Percentiles rank a stretch among this genome's conserved stretches.
phyloP scores from a whole-genome alignment of 148 eudicot genomes.

The Nepenthes mirabilis region DNA sequence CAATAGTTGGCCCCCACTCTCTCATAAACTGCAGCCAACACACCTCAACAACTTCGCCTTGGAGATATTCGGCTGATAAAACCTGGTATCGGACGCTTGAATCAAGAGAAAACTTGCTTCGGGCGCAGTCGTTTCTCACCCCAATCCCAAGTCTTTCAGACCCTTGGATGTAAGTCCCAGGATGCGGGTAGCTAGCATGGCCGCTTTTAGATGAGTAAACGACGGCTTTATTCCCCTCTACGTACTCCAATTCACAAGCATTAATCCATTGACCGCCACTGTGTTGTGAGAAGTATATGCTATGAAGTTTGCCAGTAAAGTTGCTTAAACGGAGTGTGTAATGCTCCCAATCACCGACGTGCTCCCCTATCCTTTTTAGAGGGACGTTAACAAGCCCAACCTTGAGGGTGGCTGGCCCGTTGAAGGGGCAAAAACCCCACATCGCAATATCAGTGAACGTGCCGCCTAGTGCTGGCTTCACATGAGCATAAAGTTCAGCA shows the following conservation, averaged over 20 bases:
- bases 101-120: conserved; percentile 43
- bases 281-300: conserved; percentile 79
- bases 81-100: conserved; percentile 52
- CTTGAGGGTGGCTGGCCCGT: conserved; percentile 75
- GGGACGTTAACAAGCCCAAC: conserved; percentile 35
- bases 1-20: conserved; percentile 68
- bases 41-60: conserved; percentile 44
- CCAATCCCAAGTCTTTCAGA: conserved; percentile 65
- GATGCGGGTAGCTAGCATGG: conserved; percentile 72
- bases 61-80: conserved; percentile 76
- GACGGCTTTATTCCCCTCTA: conserved; percentile 55
- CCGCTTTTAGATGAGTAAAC: conserved; percentile 67
- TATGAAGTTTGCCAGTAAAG: conserved; percentile 57
- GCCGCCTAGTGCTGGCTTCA: conserved; percentile 86
- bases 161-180: conserved; percentile 68
- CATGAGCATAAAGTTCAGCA: conserved; percentile 66
- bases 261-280: conserved; percentile 77
- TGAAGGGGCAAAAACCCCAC: conserved; percentile 92
- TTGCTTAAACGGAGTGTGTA: conserved; percentile 81
- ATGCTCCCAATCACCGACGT: conserved; percentile 92
- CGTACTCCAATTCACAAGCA: conserved; percentile 57
- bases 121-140: conserved; percentile 60
- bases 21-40: conserved; percentile 82
- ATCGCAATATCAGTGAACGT: conserved; percentile 71
- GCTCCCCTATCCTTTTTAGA: conserved; percentile 58